A percentile compares a stretch with the other conserved stretches of the same genome.
Conservation (phyloP, 208 protist genomes). For the Trypanosoma rangeli region DNA sequence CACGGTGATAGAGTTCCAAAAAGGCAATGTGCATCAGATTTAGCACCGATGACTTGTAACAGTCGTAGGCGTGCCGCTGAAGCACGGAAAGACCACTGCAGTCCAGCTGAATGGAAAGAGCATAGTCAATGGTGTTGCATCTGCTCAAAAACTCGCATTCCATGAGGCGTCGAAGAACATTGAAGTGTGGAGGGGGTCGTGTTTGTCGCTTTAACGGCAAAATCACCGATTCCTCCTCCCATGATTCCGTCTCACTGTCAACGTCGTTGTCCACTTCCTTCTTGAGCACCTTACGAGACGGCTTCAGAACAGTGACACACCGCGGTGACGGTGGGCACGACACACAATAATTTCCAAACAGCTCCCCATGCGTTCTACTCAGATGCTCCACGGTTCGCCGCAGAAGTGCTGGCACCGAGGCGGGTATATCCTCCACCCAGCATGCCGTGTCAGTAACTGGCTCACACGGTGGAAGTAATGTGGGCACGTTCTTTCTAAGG, state of each 20-base stretch:
- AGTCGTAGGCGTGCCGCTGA: slow-evolving; percentile 75
- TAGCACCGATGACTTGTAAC: slow-evolving; percentile 64
- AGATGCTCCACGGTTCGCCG: slow-evolving; percentile 27
- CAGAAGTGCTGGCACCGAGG: slow-evolving; percentile 36
- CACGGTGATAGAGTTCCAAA: slow-evolving; percentile 70
- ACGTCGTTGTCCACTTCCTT: slow-evolving; percentile 28
- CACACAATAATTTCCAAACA: slow-evolving; percentile 58
- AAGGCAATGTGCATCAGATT: slow-evolving; percentile 76
- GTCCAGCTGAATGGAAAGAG: slow-evolving; percentile 50
- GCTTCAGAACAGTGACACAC: slow-evolving; percentile 26
- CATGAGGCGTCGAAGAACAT: slow-evolving; percentile 59
- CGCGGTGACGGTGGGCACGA: slow-evolving; percentile 29
- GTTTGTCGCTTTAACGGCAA: slow-evolving; percentile 46
- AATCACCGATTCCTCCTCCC: slow-evolving; percentile 57
- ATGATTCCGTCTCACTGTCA: slow-evolving; percentile 57
- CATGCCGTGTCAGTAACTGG: not conserved
- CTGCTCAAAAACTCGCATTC: slow-evolving; percentile 52
- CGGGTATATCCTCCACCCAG: slow-evolving; percentile 20
- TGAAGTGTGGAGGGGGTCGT: slow-evolving; percentile 51
- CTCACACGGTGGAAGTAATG: not conserved
- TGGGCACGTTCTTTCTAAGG: slow-evolving; percentile 2
- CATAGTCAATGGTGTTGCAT: slow-evolving; percentile 45
- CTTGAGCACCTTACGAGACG: slow-evolving; percentile 28
- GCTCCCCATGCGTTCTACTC: slow-evolving; percentile 38
- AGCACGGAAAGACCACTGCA: slow-evolving; percentile 69